Conservation (phyloP, 1,284 basidiomycete species). For the Pascua guehoae region DNA sequence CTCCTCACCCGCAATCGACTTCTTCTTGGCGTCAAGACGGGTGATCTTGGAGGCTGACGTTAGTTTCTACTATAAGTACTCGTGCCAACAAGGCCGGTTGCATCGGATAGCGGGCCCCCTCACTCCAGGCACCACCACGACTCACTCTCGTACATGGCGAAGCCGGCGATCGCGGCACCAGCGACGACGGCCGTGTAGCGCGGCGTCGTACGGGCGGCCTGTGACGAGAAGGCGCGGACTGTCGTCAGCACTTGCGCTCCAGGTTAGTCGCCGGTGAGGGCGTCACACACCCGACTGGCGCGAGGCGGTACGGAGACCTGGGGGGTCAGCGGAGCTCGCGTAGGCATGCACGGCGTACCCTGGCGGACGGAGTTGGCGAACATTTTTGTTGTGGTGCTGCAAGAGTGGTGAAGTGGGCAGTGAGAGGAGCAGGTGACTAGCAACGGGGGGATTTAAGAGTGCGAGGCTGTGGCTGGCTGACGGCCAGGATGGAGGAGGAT, state of each 20-base stretch:
- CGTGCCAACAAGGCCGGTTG: neutral
- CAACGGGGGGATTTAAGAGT: too few relatives aligned
- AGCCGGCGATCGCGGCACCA: constrained; percentile 31
- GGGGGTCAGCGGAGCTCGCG: neutral
- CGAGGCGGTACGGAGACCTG: constrained; percentile 45
- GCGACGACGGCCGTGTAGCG: constrained; percentile 24
- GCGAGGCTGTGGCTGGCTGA: too few relatives aligned
- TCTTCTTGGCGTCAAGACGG: constrained; percentile 46
- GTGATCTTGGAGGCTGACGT: constrained; percentile 21
- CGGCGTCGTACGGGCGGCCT: constrained; percentile 29
- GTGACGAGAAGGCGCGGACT: constrained; percentile 41
- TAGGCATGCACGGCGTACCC: constrained; percentile 19
- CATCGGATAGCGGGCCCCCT: neutral
- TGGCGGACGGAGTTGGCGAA: constrained; percentile 41
- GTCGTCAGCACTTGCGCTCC: neutral
- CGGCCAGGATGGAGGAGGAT: too few relatives aligned
- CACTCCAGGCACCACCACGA: neutral
- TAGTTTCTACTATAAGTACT: neutral
- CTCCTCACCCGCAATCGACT: constrained; percentile 51
- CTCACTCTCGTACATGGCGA: constrained; percentile 39
- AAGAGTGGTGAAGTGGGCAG: constrained; percentile 8
- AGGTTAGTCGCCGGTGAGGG: neutral
- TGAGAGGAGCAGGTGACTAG: neutral
- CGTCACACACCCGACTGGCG: constrained; percentile 37
- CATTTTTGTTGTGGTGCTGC: constrained; percentile 25